Evolutionary conservation across 768 basidiomycete genomes (phyloP).

Genomic region (Astraeus odoratus): DNA sequence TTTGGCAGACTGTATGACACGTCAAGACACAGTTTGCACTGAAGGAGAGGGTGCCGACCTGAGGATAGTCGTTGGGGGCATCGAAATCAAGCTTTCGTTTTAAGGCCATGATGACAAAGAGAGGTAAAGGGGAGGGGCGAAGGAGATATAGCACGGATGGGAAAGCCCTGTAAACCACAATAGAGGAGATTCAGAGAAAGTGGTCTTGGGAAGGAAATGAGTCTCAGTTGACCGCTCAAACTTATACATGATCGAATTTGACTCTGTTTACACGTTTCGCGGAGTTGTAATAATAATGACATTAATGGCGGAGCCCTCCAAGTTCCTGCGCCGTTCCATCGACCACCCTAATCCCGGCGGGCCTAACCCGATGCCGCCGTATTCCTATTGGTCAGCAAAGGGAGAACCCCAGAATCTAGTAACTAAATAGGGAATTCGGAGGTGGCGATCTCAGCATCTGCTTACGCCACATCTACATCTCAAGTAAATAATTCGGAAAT

Average conservation of each 20-base stretch:
- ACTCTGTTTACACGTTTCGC: slow-evolving; percentile 20
- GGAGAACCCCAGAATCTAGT: slow-evolving; percentile 9
- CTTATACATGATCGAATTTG: slow-evolving; percentile 26
- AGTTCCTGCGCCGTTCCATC: too few relatives aligned
- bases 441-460: too few relatives aligned
- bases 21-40: slow-evolving; percentile 16
- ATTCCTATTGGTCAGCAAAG: too few relatives aligned
- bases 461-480: too few relatives aligned
- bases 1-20: slow-evolving; percentile 43
- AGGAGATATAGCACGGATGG: background rate
- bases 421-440: background rate
- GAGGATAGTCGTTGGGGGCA: slow-evolving; percentile 43
- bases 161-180: too few relatives aligned
- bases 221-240: slow-evolving; percentile 18
- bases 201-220: slow-evolving; percentile 21
- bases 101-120: slow-evolving; percentile 45
- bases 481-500: too few relatives aligned
- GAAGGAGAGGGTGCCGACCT: slow-evolving; percentile 28
- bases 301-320: slow-evolving; percentile 10
- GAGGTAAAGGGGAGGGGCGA: slow-evolving; percentile 5
- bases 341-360: too few relatives aligned
- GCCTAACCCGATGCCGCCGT: too few relatives aligned
- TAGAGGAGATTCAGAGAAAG: too few relatives aligned
- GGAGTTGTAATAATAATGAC: slow-evolving; percentile 11
- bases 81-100: slow-evolving; percentile 73